Evolutionary conservation across 2,329 filamentous ascomycete genomes (phyloP).

Genomic region (Emmonsia crescens): DNA sequence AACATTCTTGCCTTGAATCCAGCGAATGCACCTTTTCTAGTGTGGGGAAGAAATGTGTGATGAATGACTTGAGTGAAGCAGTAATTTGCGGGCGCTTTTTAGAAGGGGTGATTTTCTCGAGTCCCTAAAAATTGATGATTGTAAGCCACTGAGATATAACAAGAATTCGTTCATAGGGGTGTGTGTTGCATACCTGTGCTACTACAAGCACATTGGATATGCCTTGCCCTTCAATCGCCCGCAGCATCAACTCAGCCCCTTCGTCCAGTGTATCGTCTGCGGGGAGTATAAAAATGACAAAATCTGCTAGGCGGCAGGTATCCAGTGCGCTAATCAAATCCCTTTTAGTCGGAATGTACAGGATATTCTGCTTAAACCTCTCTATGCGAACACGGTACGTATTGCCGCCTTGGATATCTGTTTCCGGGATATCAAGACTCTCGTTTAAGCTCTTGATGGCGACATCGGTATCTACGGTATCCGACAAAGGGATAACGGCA

Average conservation of each 20-base stretch:
- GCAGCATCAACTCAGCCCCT: constrained; percentile 72
- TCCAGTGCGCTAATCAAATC: constrained; percentile 72
- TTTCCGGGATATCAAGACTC: constrained; percentile 66
- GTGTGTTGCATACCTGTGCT: constrained; percentile 46
- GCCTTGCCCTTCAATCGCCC: constrained; percentile 84
- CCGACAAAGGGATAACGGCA: constrained; percentile 74
- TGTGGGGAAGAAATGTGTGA: constrained; percentile 86
- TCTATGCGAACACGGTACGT: constrained; percentile 61
- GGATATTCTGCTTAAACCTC: constrained; percentile 87
- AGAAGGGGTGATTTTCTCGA: constrained; percentile 65
- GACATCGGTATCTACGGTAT: constrained; percentile 54
- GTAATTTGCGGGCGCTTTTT: constrained; percentile 70
- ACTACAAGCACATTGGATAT: constrained; percentile 84
- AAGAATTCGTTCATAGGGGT: background rate
- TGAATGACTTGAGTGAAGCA: constrained; percentile 78
- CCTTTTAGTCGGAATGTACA: constrained; percentile 65
- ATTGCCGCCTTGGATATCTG: constrained; percentile 48
- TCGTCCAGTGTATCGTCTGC: constrained; percentile 73
- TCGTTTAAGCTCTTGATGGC: constrained; percentile 62
- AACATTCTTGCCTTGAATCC: constrained; percentile 79
- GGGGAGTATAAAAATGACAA: constrained; percentile 76
- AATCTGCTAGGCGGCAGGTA: constrained; percentile 79
- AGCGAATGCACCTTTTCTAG: constrained; percentile 85
- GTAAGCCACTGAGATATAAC: background rate
- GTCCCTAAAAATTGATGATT: constrained; percentile 30